Percentiles rank a stretch among this genome's conserved stretches.
phyloP scores from a whole-genome alignment of 2,329 filamentous ascomycete species.

The Diplodia corticola region DNA sequence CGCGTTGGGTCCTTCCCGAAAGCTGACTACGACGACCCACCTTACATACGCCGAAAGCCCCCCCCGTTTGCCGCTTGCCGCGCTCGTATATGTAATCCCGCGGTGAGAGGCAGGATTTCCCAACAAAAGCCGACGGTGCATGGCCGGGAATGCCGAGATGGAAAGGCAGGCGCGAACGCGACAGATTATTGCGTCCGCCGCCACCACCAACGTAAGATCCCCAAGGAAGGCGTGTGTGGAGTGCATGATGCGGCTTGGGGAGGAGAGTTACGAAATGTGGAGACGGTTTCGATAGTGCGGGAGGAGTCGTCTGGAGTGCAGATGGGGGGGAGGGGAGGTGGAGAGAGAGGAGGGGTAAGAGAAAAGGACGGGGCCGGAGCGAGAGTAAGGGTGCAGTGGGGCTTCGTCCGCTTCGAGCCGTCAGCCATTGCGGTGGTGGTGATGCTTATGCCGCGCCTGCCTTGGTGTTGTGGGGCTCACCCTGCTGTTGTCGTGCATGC shows the following conservation, averaged over 20 bases:
- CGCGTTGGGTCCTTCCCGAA: not conserved
- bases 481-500: not conserved
- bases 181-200: not conserved
- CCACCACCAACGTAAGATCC: not conserved
- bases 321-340: not conserved
- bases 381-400: conserved; percentile 1
- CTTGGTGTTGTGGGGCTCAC: conserved; percentile 14
- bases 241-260: not conserved
- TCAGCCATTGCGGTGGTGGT: conserved; percentile 7
- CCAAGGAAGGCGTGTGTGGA: not conserved
- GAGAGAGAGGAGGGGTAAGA: not conserved
- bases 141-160: not conserved
- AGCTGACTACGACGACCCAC: conserved; percentile 6
- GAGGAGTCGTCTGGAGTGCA: conserved; percentile 4
- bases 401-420: conserved; percentile 1
- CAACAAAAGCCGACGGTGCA: conserved; percentile 1
- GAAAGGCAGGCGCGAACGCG: not conserved
- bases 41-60: too few relatives aligned
- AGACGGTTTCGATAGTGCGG: conserved; percentile 4
- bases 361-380: not conserved
- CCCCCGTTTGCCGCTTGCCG: not conserved
- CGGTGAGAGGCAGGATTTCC: not conserved
- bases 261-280: not conserved
- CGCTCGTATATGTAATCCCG: not conserved
- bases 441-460: conserved; percentile 7